Percentiles rank a stretch among this genome's conserved stretches.
Conservation (phyloP, 345 rosid species). For the Turnera subulata region DNA sequence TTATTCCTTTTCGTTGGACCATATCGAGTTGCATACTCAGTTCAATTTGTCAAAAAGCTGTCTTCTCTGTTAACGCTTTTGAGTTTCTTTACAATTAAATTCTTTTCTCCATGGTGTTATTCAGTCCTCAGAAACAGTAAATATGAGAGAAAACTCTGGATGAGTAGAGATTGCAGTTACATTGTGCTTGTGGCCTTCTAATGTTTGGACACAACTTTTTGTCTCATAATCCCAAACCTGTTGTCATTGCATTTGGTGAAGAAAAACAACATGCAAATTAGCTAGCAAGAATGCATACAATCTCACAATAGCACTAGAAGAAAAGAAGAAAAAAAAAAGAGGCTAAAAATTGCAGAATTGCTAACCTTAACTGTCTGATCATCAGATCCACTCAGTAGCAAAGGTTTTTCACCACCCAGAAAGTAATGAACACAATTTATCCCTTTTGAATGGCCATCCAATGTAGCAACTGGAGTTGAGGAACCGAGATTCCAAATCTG, state of each 20-base stretch:
- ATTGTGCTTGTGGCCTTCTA: slow-evolving; percentile 29
- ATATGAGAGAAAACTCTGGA: slow-evolving; percentile 21
- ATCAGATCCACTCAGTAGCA: slow-evolving; percentile 34
- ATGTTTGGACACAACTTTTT: slow-evolving; percentile 20
- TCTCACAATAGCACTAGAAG: too few species aligned
- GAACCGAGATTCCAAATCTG: slow-evolving; percentile 40
- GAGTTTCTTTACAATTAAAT: too few species aligned
- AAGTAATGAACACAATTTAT: slow-evolving; percentile 27
- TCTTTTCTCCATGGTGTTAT: too few species aligned
- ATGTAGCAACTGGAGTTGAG: slow-evolving; percentile 17
- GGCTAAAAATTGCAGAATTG: not conserved
- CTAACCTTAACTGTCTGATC: slow-evolving; percentile 32
- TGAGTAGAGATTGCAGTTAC: slow-evolving; percentile 17
- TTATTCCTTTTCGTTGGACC: too few species aligned
- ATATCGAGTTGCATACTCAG: too few species aligned
- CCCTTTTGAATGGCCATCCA: slow-evolving; percentile 28
- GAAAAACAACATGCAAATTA: not conserved
- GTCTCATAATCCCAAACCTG: slow-evolving; percentile 32
- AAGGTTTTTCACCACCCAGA: slow-evolving; percentile 1
- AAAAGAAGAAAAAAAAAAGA: not conserved
- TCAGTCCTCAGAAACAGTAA: slow-evolving; percentile 28
- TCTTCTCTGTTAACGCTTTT: too few species aligned
- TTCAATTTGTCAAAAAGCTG: too few species aligned
- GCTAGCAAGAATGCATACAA: too few species aligned
- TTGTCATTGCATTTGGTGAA: not conserved